Evolutionary conservation across 2,329 filamentous ascomycete genomes (phyloP).

Genomic region (Cryphonectria japonica): DNA sequence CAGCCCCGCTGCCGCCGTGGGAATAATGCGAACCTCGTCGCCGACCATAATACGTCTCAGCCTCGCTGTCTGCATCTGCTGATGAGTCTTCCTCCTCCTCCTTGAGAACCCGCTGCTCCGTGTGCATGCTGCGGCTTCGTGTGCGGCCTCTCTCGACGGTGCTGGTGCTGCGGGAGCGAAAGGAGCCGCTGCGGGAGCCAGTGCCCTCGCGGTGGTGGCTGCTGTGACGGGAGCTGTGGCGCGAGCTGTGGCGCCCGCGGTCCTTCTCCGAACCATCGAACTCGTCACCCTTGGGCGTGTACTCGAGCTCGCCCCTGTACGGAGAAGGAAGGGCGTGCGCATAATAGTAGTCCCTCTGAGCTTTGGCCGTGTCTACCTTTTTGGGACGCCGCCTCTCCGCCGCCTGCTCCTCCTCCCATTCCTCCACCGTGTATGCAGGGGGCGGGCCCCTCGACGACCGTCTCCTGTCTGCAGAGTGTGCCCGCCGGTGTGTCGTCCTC

Average conservation of each 20-base stretch:
- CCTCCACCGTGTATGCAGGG: constrained; percentile 17
- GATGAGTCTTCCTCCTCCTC: background rate
- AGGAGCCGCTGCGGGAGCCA: constrained; percentile 11
- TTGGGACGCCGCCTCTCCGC: constrained; percentile 6
- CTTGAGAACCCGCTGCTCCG: constrained; percentile 20
- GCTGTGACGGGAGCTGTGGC: background rate
- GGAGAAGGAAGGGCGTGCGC: constrained; percentile 27
- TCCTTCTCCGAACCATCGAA: constrained; percentile 21
- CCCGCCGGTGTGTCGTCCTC: constrained; percentile 17
- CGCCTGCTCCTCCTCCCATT: constrained; percentile 21
- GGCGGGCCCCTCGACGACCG: constrained; percentile 2
- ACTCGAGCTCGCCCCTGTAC: constrained; percentile 28
- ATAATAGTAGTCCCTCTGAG: constrained; percentile 28
- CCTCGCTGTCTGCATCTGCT: constrained; percentile 24
- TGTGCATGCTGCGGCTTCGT: constrained; percentile 26
- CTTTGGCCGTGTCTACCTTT: constrained; percentile 26
- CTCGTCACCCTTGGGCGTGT: constrained; percentile 20
- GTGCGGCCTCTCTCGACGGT: constrained; percentile 25
- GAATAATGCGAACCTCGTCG: constrained; percentile 13
- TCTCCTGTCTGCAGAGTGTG: constrained; percentile 25
- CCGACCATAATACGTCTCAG: constrained; percentile 17
- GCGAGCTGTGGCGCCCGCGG: constrained; percentile 7
- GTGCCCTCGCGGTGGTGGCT: background rate
- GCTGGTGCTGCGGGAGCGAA: constrained; percentile 23
- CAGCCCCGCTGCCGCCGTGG: background rate